Percentiles rank a stretch among this genome's conserved stretches.
Evolutionary conservation across 2,329 filamentous ascomycete species (phyloP).

Genomic region (Plenodomus tracheiphilus): DNA sequence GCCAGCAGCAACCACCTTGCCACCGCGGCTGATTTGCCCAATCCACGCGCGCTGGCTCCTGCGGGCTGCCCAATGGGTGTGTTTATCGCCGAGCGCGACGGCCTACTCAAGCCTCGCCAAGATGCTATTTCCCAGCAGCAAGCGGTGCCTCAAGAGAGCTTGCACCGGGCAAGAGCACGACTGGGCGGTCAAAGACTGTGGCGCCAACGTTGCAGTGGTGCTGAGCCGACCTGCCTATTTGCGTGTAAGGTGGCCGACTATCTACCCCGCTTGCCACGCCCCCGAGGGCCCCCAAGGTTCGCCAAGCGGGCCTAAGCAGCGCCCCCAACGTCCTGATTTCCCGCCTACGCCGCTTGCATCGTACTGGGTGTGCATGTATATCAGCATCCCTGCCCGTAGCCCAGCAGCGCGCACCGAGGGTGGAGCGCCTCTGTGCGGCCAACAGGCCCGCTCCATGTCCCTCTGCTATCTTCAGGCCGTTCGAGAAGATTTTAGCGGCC

Average conservation of each 20-base stretch:
- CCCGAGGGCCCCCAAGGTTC: conserved; percentile 5
- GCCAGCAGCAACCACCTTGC: conserved; percentile 19
- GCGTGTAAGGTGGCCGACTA: conserved; percentile 9
- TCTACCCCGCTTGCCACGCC: conserved; percentile 3
- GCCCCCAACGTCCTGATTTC: conserved; percentile 8
- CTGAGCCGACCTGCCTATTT: conserved; percentile 7
- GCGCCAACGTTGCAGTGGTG: conserved; percentile 8
- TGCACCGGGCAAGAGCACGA: conserved; percentile 13
- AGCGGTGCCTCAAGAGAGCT: conserved; percentile 16
- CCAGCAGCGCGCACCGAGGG: neutral
- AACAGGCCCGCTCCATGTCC: neutral
- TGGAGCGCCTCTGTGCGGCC: conserved; percentile 7
- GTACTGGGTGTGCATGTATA: neutral
- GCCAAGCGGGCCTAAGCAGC: conserved; percentile 7
- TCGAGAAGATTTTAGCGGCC: neutral
- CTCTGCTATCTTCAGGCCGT: neutral
- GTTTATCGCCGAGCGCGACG: conserved; percentile 10
- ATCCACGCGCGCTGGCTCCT: conserved; percentile 6
- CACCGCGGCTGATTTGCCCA: conserved; percentile 21
- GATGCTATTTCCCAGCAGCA: conserved; percentile 14
- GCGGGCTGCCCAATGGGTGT: conserved; percentile 6
- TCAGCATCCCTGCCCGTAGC: conserved; percentile 4
- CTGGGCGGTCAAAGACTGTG: conserved; percentile 5
- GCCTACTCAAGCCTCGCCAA: conserved; percentile 16
- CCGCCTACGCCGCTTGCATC: neutral